A percentile compares a stretch with the other conserved stretches of the same genome.
Conservation (phyloP, 352 stramenopile genomes). For the Poterioochromonas sp. region DNA sequence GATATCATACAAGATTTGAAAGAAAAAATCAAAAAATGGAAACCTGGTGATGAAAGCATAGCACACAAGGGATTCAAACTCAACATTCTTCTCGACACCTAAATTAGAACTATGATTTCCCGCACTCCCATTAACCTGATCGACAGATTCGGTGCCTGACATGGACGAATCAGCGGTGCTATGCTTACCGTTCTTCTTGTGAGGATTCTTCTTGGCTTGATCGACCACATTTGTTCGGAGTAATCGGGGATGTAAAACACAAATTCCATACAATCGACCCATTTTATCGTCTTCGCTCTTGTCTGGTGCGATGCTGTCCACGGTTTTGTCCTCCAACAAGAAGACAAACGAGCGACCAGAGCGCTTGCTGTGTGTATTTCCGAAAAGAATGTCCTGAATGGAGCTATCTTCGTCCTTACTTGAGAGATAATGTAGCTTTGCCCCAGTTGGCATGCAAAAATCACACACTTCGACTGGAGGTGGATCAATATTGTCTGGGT, state of each 20-base stretch:
- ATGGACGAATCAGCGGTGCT: background rate
- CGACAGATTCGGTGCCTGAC: background rate
- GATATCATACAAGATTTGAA: conserved; percentile 17
- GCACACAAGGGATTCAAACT: conserved; percentile 5
- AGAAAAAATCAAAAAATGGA: conserved; percentile 32
- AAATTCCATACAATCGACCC: conserved; percentile 7
- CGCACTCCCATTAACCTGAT: background rate
- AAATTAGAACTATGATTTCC: background rate
- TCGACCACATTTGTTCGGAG: background rate
- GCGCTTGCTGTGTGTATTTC: background rate
- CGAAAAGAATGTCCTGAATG: conserved; percentile 1
- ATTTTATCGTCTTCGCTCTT: background rate
- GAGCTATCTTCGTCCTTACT: background rate
- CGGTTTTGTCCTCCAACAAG: conserved; percentile 4
- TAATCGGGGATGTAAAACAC: background rate
- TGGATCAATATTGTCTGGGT: background rate
- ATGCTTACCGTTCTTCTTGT: background rate
- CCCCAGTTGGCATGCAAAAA: conserved; percentile 13
- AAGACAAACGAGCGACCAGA: background rate
- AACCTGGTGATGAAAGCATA: conserved; percentile 19
- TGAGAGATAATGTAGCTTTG: background rate
- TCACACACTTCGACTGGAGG: conserved; percentile 1
- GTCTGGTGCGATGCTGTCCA: background rate
- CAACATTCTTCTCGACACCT: background rate
- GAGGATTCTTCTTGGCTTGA: background rate